Evolutionary conservation across 495 filamentous ascomycete genomes (phyloP).

Genomic region (Tuber brumale): DNA sequence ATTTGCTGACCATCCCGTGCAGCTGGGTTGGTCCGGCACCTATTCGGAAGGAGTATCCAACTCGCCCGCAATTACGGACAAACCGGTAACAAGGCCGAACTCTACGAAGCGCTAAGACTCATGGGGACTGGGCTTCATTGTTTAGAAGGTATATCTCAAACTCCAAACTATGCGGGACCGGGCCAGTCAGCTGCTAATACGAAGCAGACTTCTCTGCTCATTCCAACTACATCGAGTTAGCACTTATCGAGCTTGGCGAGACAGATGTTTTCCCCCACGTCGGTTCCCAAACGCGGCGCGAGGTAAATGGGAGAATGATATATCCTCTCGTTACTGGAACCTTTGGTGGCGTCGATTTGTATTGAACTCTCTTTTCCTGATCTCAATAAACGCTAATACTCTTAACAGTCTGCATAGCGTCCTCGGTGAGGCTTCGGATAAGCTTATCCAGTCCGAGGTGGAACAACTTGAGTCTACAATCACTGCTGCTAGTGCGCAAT

Average conservation of each 20-base stretch:
- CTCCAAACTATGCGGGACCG: neutral
- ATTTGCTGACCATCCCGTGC: neutral
- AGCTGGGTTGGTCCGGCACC: slow-evolving; percentile 62
- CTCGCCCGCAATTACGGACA: slow-evolving; percentile 63
- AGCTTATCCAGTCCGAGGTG: slow-evolving; percentile 78
- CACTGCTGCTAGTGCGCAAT: slow-evolving; percentile 49
- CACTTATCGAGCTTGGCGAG: slow-evolving; percentile 77
- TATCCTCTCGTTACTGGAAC: slow-evolving; percentile 82
- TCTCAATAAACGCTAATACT: slow-evolving; percentile 7
- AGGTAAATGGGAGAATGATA: slow-evolving; percentile 59
- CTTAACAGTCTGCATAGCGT: slow-evolving; percentile 67
- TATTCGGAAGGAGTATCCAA: slow-evolving; percentile 65
- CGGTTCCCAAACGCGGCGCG: slow-evolving; percentile 60
- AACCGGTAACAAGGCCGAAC: slow-evolving; percentile 59
- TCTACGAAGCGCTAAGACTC: slow-evolving; percentile 77
- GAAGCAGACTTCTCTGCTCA: slow-evolving; percentile 70
- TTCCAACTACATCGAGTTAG: slow-evolving; percentile 83
- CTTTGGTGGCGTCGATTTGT: slow-evolving; percentile 78
- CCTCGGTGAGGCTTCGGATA: slow-evolving; percentile 80
- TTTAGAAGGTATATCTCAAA: slow-evolving; percentile 56
- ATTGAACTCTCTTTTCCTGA: neutral
- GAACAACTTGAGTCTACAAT: slow-evolving; percentile 74
- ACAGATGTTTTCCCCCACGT: slow-evolving; percentile 75
- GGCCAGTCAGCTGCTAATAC: neutral
- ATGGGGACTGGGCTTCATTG: slow-evolving; percentile 83